Evolutionary conservation across 306 rosid genomes (phyloP).

Genomic region (Alnus glutinosa): DNA sequence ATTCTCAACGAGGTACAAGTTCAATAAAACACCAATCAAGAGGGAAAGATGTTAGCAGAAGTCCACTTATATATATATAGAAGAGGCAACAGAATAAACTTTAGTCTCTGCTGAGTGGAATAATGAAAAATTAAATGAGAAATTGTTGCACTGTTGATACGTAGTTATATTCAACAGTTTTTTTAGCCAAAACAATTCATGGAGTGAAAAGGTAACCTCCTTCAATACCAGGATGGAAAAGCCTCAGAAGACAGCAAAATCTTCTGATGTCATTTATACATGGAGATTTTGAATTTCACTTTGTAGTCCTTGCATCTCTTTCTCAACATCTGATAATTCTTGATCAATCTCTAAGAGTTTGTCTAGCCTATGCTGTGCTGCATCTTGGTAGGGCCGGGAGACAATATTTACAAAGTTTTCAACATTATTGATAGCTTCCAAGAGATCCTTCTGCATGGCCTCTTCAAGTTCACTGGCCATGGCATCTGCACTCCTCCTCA

Average conservation of each 20-base stretch:
- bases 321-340: conserved; percentile 61
- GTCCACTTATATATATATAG: not conserved
- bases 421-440: conserved; percentile 57
- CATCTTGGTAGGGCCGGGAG: conserved; percentile 75
- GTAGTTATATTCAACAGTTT: not conserved
- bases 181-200: not conserved
- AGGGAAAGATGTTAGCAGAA: not conserved
- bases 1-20: not conserved
- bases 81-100: not conserved
- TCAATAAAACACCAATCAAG: not conserved
- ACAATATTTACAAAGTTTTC: conserved; percentile 52
- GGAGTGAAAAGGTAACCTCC: not conserved
- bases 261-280: conserved; percentile 44
- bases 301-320: conserved; percentile 63
- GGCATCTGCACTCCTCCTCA: conserved; percentile 67
- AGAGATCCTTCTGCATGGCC: conserved; percentile 86
- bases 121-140: not conserved
- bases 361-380: conserved; percentile 69
- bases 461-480: conserved; percentile 76
- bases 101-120: not conserved
- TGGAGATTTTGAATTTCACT: conserved; percentile 85
- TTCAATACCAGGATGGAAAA: not conserved
- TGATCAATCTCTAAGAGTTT: conserved; percentile 58
- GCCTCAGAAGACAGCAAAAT: not conserved
- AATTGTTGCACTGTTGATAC: not conserved